phyloP scores from a whole-genome alignment of 495 filamentous ascomycete species.

The Arthonia radiata region DNA sequence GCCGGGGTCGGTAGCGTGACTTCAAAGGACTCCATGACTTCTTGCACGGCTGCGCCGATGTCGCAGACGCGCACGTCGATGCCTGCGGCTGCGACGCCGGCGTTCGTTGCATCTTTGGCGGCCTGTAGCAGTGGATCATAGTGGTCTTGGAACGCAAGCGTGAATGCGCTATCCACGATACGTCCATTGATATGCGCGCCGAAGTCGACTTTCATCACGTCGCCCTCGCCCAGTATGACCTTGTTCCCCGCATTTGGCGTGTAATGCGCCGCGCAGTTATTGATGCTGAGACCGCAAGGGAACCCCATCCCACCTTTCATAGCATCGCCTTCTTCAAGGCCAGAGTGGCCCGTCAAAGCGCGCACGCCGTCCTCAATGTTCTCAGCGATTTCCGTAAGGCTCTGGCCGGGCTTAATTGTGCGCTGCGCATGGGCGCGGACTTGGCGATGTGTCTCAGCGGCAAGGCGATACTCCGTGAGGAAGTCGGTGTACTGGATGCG shows the following conservation, averaged over 20 bases:
- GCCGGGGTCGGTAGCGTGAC: no score
- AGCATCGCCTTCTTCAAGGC: slow-evolving; percentile 55
- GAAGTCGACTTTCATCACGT: slow-evolving; percentile 88
- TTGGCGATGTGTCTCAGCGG: slow-evolving; percentile 70
- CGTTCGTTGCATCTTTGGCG: slow-evolving; percentile 70
- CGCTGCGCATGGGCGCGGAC: slow-evolving; percentile 63
- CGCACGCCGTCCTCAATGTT: slow-evolving; percentile 71
- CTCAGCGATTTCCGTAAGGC: slow-evolving; percentile 57
- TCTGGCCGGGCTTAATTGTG: slow-evolving; percentile 58
- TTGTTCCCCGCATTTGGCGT: slow-evolving; percentile 84
- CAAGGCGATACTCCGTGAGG: slow-evolving; percentile 65
- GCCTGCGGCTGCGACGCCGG: slow-evolving; percentile 52
- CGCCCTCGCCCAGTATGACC: slow-evolving; percentile 44
- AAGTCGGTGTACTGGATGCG: slow-evolving; percentile 55
- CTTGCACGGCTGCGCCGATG: slow-evolving; percentile 56
- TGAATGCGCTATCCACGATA: slow-evolving; percentile 87
- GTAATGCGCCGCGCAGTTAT: slow-evolving; percentile 75
- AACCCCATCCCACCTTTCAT: slow-evolving; percentile 69
- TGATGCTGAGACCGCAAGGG: slow-evolving; percentile 64
- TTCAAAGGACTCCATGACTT: slow-evolving; percentile 78
- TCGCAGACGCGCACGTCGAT: slow-evolving; percentile 60
- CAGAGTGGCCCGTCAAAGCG: slow-evolving; percentile 50
- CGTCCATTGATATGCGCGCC: slow-evolving; percentile 76
- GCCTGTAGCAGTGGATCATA: slow-evolving; percentile 67
- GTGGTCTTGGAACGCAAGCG: slow-evolving; percentile 60